Base-by-base conservation (phyloP, 306 rosid species). In the Prunus dulcis region DNA sequence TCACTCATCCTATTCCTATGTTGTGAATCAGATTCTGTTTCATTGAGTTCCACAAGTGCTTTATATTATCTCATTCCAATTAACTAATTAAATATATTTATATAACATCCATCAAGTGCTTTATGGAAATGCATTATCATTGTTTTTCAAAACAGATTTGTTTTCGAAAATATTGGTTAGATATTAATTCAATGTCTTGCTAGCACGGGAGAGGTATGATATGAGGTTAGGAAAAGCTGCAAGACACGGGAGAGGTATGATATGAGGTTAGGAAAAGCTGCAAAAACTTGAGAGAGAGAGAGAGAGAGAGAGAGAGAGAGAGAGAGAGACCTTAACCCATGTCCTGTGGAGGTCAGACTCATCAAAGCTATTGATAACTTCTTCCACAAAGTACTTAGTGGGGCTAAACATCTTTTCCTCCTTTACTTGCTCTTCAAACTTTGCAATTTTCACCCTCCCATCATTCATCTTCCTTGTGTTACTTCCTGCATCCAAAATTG, bases 341-440 rank as follows among this genome's bases (percentile, higher is more conserved):
- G 97, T 89, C n/a, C 88, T 84, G 88, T 91, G 82, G 76, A 91
- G 87, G 34, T 91, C 94, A 66, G 89, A 82, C 83, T 91, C 94
- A 72, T 89, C 94, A 47, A 87, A 86, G 87, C 88, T 83, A 69
- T 86, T 86, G 47, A 91, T 84, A 46, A 87, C 94, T 79, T 89
- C 91, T 73, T 91, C 86, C 12, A 91, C 97, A 25, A 91, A 91
- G 85, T 91, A 91, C 67, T 82, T 87, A 14, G 88, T 91, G 43
- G 94, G 94, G 76, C 87, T 83, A 64, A 91, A 91, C 77, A 86
- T 4, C 78, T 84, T 91, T 43, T 77, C 86, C 12, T 81, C 81
- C 61, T 75, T 80, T 3, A 18, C 81, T 64, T 76, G 83, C 71
- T 63, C 75, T 72, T 80, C 85, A 77, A 82, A 84, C 85, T 57